These are phyloP conservation scores for Cryptococcus sp. DNA, from an alignment of 1,284 basidiomycete genomes.

Conservation along the genomic window DNA sequence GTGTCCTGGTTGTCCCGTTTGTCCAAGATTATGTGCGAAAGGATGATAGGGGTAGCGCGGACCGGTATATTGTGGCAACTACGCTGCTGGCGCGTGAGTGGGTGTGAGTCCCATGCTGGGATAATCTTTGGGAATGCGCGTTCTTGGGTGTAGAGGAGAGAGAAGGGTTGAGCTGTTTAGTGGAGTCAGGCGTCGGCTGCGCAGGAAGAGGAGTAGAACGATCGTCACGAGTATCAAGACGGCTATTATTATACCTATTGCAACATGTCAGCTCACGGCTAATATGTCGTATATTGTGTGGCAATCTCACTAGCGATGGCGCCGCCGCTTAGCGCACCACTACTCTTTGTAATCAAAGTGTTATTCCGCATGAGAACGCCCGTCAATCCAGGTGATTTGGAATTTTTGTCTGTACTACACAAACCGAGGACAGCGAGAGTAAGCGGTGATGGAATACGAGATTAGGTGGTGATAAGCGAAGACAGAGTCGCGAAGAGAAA, in stretches of 20 bases:
- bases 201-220: constrained; percentile 9
- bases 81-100: not conserved
- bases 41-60: constrained; percentile 1
- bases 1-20: not conserved
- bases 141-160: not conserved
- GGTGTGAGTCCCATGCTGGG: not conserved
- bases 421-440: no score
- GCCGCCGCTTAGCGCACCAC: constrained; percentile 17
- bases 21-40: not conserved
- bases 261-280: not conserved
- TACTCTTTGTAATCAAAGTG: constrained; percentile 6
- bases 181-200: not conserved
- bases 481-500: no score
- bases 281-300: no score
- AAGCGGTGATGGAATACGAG: no score
- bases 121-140: no score
- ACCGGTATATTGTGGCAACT: constrained; percentile 12
- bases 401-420: no score
- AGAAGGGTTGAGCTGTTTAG: not conserved
- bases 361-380: not conserved
- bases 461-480: no score
- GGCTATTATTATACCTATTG: constrained; percentile 6
- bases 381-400: no score
- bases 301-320: constrained; percentile 19
- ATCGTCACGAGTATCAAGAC: constrained; percentile 10